These are phyloP conservation scores for Coprinellus micaceus DNA, from an alignment of 768 basidiomycete genomes.

Conservation along the genomic window DNA sequence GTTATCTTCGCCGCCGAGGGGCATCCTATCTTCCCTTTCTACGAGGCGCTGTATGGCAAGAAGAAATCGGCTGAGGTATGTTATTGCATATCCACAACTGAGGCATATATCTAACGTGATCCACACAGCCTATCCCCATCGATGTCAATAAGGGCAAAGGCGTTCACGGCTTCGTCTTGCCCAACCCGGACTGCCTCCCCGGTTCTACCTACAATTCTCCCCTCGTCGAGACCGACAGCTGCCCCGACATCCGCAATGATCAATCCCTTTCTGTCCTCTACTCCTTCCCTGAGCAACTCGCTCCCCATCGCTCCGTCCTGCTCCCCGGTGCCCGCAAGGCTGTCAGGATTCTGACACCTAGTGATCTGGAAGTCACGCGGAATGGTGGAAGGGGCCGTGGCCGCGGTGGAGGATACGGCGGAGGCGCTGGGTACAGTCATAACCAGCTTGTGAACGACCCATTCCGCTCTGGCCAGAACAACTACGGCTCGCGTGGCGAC, in stretches of 20 bases:
- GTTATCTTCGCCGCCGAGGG: slow-evolving; percentile 81
- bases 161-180: slow-evolving; percentile 73
- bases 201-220: slow-evolving; percentile 87
- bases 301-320: slow-evolving; percentile 81
- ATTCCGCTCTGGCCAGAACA: slow-evolving; percentile 44
- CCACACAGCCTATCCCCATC: slow-evolving; percentile 65
- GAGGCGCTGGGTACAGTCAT: slow-evolving; percentile 30
- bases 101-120: slow-evolving; percentile 12
- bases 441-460: slow-evolving; percentile 42
- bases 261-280: slow-evolving; percentile 83
- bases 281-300: slow-evolving; percentile 83
- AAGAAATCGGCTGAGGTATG: slow-evolving; percentile 75
- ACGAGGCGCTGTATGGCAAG: slow-evolving; percentile 89
- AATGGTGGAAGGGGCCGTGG: slow-evolving; percentile 54
- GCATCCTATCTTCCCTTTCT: slow-evolving; percentile 81
- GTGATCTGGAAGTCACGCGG: slow-evolving; percentile 70
- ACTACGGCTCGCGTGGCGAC: slow-evolving; percentile 33
- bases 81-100: slow-evolving; percentile 6
- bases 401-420: slow-evolving; percentile 37
- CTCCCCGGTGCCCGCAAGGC: slow-evolving; percentile 67
- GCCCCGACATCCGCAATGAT: slow-evolving; percentile 84
- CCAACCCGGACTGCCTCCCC: slow-evolving; percentile 87
- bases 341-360: slow-evolving; percentile 55
- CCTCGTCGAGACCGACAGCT: slow-evolving; percentile 44
- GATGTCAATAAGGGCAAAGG: slow-evolving; percentile 70